Evolutionary conservation across 176 grass and related monocot species (phyloP).

Genomic region (Avena insularis): DNA sequence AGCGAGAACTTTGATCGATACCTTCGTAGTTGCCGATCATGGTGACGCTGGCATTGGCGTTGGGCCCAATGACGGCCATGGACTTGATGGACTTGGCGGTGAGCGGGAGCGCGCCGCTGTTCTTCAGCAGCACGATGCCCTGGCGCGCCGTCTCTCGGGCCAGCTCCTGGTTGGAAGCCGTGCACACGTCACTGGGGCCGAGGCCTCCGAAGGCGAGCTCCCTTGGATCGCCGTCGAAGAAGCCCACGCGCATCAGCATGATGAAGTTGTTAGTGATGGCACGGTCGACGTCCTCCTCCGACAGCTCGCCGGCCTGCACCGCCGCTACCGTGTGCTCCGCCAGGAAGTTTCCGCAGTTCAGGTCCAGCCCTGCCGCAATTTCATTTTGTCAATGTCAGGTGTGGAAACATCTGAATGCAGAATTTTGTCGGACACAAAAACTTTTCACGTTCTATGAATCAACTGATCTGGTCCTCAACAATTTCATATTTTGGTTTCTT

Average conservation of each 20-base stretch:
- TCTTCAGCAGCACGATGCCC: constrained; percentile 98
- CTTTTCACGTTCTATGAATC: not conserved
- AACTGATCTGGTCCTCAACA: not conserved
- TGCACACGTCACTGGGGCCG: constrained; percentile 81
- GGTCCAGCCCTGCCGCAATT: constrained; percentile 71
- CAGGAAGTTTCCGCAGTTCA: constrained; percentile 87
- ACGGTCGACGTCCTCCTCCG: constrained; percentile 66
- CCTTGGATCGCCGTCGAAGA: constrained; percentile 89
- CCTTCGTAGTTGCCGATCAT: constrained; percentile 99
- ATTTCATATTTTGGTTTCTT: not conserved
- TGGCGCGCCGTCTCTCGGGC: constrained; percentile 79
- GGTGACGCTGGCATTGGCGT: constrained; percentile 87
- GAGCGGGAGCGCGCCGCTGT: constrained; percentile 69
- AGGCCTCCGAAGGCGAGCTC: constrained; percentile 68
- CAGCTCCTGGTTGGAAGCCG: constrained; percentile 72
- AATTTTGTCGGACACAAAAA: not conserved
- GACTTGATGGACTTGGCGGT: constrained; percentile 59
- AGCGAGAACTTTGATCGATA: not conserved
- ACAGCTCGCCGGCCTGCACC: constrained; percentile 67
- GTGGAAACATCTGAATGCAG: not conserved
- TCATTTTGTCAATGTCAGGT: not conserved
- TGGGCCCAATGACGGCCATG: constrained; percentile 91
- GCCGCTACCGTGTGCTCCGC: constrained; percentile 68
- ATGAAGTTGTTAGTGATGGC: constrained; percentile 93
- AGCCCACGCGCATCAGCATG: constrained; percentile 82